Base-by-base conservation (phyloP, 148 eudicot genomes). In the Amaranthus hypochondriacus region DNA sequence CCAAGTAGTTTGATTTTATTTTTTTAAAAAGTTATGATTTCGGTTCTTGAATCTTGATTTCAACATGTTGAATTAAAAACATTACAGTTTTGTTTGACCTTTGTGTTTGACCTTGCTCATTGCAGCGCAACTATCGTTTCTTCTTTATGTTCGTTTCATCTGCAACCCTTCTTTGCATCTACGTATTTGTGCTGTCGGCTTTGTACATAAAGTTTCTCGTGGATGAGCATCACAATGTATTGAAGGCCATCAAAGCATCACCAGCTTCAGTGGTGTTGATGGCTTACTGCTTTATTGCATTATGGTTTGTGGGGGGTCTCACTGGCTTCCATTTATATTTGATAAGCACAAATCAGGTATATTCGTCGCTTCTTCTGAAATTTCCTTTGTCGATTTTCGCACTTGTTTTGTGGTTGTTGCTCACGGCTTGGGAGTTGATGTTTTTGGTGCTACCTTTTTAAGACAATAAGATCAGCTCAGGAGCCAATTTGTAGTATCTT, bases 261-360 rank as follows among this genome's bases (percentile, higher is more conserved):
- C 93, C 91, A 14, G 91, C 88, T 46, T 81, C 93, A 4, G 80
- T 86, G 68, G 75, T 82, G 14, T 73, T 89, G 64, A 84, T 89
- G 91, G 80, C 81, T 3, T 87, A 83, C 79, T 87, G 89, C 79
- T 89, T 89, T 70, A 53, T 89, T 46, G 73, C 84, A 5, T 77
- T 87, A 70, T 87, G 91, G 93, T 87, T 89, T 80, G 91, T 89
- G 52, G 93, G 93, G 3, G 93, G 93, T 73, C 87, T 89, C 64
- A 89, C 88, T 42, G 88, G 89, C 77, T 89, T 89, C 77, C 93
- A 89, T 80, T 81, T 79, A 57, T 89, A 89, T 66, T 84, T 89
- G 65, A 87, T 84, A 28, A 75, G 86, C 72, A 84, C 85, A 74
- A 89, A 89, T 72, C 93, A 86, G 91, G 91, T 86, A 56, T 28